Evolutionary conservation across 2,329 filamentous ascomycete genomes (phyloP).

Genomic region (Claviceps purpurea): DNA sequence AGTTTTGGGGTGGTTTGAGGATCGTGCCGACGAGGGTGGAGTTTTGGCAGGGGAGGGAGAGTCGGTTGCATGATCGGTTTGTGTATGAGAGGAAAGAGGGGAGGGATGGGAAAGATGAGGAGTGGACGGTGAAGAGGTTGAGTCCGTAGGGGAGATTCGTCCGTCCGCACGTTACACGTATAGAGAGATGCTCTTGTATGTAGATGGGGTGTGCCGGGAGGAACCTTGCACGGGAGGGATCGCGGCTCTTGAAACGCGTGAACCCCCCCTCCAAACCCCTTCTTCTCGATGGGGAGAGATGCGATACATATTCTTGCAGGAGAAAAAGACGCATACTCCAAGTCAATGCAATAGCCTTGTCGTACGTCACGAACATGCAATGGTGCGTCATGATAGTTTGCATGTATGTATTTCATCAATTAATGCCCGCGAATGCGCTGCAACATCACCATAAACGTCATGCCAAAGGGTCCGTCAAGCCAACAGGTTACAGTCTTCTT

Average conservation of each 20-base stretch:
- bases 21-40: constrained; percentile 77
- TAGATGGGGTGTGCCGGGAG: too few species aligned
- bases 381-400: background rate
- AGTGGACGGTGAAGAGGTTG: constrained; percentile 58
- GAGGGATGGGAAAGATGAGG: constrained; percentile 17
- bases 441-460: background rate
- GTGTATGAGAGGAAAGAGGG: constrained; percentile 54
- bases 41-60: constrained; percentile 92
- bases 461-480: background rate
- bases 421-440: background rate
- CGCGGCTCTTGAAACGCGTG: too few species aligned
- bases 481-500: too few species aligned
- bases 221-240: too few species aligned
- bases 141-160: constrained; percentile 41
- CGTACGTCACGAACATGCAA: too few species aligned
- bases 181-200: too few species aligned
- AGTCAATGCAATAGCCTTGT: too few species aligned
- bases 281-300: too few species aligned
- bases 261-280: too few species aligned
- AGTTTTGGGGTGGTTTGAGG: constrained; percentile 88
- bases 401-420: background rate
- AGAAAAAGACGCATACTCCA: background rate
- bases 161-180: too few species aligned
- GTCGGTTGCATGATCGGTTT: constrained; percentile 87
- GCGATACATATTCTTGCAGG: too few species aligned